phyloP scores from a whole-genome alignment of 495 filamentous ascomycete genomes.

The Neurospora sp. region DNA sequence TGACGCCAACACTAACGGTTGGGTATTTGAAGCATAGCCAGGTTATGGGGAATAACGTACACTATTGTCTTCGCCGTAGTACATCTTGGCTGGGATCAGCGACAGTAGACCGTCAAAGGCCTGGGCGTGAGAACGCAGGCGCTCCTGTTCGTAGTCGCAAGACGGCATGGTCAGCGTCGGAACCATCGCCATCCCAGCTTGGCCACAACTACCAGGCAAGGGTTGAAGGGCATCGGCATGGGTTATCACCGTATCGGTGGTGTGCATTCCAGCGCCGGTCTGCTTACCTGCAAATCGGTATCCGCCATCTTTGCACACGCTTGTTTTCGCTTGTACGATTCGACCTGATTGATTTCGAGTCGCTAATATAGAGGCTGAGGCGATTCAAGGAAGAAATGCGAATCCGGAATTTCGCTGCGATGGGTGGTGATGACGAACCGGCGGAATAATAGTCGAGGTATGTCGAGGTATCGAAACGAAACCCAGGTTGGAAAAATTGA shows the following conservation, averaged over 20 bases:
- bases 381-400: background rate
- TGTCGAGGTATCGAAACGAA: slow-evolving; percentile 8
- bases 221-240: background rate
- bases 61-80: slow-evolving; percentile 77
- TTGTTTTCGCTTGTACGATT: background rate
- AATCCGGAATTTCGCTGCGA: background rate
- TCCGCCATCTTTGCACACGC: slow-evolving; percentile 16
- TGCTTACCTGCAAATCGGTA: slow-evolving; percentile 19
- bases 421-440: background rate
- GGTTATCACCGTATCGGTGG: background rate
- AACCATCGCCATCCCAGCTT: background rate
- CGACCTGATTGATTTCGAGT: background rate
- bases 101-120: slow-evolving; percentile 88
- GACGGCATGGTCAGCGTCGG: slow-evolving; percentile 1
- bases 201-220: background rate
- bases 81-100: slow-evolving; percentile 85
- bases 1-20: slow-evolving; percentile 7
- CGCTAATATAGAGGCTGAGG: background rate
- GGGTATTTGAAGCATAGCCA: background rate
- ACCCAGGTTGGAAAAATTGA: slow-evolving; percentile 10
- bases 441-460: background rate
- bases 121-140: slow-evolving; percentile 72
- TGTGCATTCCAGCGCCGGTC: background rate
- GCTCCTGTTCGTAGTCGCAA: slow-evolving; percentile 48
- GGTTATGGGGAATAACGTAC: slow-evolving; percentile 45